Evolutionary conservation across 1,139 yeast species (phyloP), one percentile per base, ranked within the genome.

Genomic region (Entelexis sorbosivorans): DNA sequence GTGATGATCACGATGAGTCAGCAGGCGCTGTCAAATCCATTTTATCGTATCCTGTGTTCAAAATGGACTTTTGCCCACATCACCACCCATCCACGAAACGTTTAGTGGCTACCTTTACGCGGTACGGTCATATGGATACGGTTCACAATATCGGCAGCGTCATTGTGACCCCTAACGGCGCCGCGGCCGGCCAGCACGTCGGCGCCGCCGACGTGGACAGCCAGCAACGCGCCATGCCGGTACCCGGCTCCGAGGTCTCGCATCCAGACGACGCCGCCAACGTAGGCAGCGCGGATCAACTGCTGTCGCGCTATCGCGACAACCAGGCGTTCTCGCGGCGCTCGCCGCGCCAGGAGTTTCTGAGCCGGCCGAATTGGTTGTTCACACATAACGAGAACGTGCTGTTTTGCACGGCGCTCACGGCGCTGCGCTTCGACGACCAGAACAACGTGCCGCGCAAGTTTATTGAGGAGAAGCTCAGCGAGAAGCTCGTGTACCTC

Each of bases 101-200:
- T 49, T 52, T 49, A 52, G 49, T 40, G 38, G 47, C 29, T 7
- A 16, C 44, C 16, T 47, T 28, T 40, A 53, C 56, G 46, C 48
- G 52, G 52, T 53, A 53, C 56, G 56, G 56, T 53, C 56, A 50
- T 31, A 54, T 54, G 57, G 57, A 54, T 29, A 54, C 55, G 48
- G 56, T 54, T 17, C 57, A 53, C 38, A 54, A 54, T 31, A 50
- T 54, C 35, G 26, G 53, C 38, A 36, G 51, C 39, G 54, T 51
- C 32, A 50, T 53, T 35, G 54, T 49, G 2, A 50, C 48, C 24
- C 20, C 31, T 24, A 35, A 38, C 29, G 20, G 31, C 33, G 33
- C 32, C 24, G 24, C 39, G 19, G 33, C 32, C 2, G 39, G 47
- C 33, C 45, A 31, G 45, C 45, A 42, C 22, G 38, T 39, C 13